Base-by-base conservation (phyloP, 179 eudicot species). In the Actinidia polygama region DNA sequence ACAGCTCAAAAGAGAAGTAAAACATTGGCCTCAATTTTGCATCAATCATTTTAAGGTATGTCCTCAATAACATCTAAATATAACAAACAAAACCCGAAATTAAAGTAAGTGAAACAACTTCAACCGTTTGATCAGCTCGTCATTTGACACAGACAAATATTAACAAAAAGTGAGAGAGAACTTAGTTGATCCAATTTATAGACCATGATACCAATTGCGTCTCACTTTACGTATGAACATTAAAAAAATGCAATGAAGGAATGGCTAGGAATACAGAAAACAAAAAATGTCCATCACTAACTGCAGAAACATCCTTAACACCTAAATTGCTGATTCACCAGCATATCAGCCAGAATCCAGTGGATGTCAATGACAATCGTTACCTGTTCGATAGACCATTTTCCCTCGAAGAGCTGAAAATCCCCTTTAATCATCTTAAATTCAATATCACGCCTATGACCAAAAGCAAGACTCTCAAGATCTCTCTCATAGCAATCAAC, bases 381-480 rank as follows among this genome's bases (percentile, higher is more conserved):
- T 59, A 90, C 97, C 93, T 93, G 91, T 83, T 90, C 92, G 69
- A 93, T 84, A 69, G 97, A 91, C 97, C 97, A 93, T 80, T 82
- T 89, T 81, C 97, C 97, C 82, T 93, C 88, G 85, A 93, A 93
- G 67, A 90, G 81, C 75, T 87, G 85, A 75, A 93, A 93, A 83
- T 93, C 97, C 47, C 97, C 97, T 87, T 93, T 91, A 82, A 93
- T 89, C 97, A 93, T 93, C 87, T 87, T 90, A 89, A 93, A 93
- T 36, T 90, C 93, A 64, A 93, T 93, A 49, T 89, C 92, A 67
- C 97, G 92, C 83, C 88, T 90, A 76, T 81, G 86, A 79, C 97
- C 88, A 61, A 47, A 81, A 9, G 92, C 89, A 55, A 87, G 85
- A 72, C 62, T 80, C 83, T 89, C 85, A 55, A 93, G 89, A 78